A percentile compares a stretch with the other conserved stretches of the same genome.
phyloP scores from a whole-genome alignment of 1,139 yeast species.

The Scheffersomyces quercinus region DNA sequence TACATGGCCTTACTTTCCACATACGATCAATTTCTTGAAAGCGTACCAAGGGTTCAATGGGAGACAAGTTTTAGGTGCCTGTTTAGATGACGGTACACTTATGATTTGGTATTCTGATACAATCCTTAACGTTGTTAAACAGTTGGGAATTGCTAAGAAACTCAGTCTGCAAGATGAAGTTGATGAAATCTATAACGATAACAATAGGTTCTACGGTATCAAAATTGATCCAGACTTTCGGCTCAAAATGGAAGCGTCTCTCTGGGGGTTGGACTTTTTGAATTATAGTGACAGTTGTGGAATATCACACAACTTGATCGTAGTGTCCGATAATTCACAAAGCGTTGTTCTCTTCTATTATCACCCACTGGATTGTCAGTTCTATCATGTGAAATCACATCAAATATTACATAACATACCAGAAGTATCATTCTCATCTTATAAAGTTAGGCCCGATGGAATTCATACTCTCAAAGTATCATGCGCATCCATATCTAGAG shows the following conservation, averaged over 20 bases:
- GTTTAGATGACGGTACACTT: constrained; percentile 60
- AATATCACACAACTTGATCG: constrained; percentile 39
- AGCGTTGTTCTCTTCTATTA: constrained; percentile 43
- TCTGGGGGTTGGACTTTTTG: constrained; percentile 63
- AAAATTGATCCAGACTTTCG: constrained; percentile 35
- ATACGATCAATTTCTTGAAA: constrained; percentile 52
- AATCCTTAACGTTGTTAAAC: constrained; percentile 20
- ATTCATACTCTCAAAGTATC: constrained; percentile 26
- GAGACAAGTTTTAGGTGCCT: constrained; percentile 43
- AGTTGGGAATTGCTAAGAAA: constrained; percentile 6
- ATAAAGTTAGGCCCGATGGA: constrained; percentile 14
- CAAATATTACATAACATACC: constrained; percentile 61
- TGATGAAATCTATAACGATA: constrained; percentile 2
- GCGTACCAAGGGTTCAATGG: constrained; percentile 24
- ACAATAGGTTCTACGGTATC: constrained; percentile 15
- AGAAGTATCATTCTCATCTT: constrained; percentile 44
- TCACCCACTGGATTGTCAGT: constrained; percentile 24
- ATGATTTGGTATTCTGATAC: constrained; percentile 42
- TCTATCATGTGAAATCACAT: constrained; percentile 39
- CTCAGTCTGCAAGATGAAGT: constrained; percentile 2
- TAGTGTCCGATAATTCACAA: constrained; percentile 60
- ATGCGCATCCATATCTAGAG: constrained; percentile 53
- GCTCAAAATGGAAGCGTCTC: constrained; percentile 47
- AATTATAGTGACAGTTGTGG: constrained; percentile 21
- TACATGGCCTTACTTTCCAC: constrained; percentile 57